Base-by-base conservation (phyloP, 2,329 filamentous ascomycete species). In the Sporothrix mexicana region DNA sequence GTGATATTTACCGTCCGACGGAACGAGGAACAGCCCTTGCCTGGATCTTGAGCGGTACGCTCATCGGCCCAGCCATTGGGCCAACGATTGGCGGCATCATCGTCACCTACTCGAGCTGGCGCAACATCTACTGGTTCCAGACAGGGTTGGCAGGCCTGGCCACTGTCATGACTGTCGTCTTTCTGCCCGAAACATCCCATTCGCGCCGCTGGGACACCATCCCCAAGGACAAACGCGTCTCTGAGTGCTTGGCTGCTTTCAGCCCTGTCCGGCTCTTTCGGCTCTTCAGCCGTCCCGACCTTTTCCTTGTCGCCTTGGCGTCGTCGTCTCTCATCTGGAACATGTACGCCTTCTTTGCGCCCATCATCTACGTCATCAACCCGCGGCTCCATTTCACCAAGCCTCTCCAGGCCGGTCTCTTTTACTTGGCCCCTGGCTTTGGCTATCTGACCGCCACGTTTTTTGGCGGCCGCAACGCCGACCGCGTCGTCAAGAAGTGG, bases 121-220 rank as follows among this genome's bases (percentile, higher is more conserved):
- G 90, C 25, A 86, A 87, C 51, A 91, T 93, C 71, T 92, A 92
- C 82, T 92, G 90, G 88, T 83, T 93, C 0, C 90, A 92, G 75
- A 86, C 88, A 0, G 90, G 86, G 0, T 82, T 93, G 0, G 88
- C 87, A 0, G 89, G 85, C 1, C 79, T 85, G 0, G 88, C 88
- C 1, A 82, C 85, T 0, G 23, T 88, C 0, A 81, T 89, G 1
- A 85, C 91, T 41, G 81, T 88, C 70, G 85, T 89, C 73, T 81
- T 91, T 20, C 84, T 92, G 17, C 90, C 90, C 0, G 91, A 93
- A 77, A 93, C 91, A 0, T 90, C 91, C 64, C 88, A 85, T 72
- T 10, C 53, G 7, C 71, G 64, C n/a, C 55, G 57, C 9, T 73
- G 71, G 71, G 55, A 69, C 45, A 15, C 45, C 2, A 51, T 73